Conservation (phyloP, 148 eudicot species). For the Rhododendron henanense region DNA sequence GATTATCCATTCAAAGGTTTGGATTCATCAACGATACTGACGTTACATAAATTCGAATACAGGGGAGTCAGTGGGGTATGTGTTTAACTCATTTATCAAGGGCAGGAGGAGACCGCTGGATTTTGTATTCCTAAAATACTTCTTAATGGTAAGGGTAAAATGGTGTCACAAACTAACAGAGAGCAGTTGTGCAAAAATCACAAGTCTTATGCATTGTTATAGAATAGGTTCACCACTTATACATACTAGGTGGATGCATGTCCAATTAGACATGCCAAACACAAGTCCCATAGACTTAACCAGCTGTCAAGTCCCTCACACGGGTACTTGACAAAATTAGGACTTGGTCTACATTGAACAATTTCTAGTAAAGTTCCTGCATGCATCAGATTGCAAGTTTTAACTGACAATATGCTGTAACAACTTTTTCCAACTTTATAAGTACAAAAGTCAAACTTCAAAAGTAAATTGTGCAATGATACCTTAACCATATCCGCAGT, state of each 20-base stretch:
- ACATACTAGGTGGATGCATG: background rate
- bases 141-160: background rate
- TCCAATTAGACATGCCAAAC: background rate
- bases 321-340: background rate
- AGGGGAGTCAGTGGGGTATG: background rate
- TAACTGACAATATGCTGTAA: background rate
- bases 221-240: background rate
- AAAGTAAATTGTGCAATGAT: constrained; percentile 1
- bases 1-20: background rate
- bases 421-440: background rate
- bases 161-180: background rate
- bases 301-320: background rate
- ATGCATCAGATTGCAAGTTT: constrained; percentile 7
- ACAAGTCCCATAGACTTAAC: background rate
- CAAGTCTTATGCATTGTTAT: background rate
- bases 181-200: background rate
- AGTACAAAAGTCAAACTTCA: background rate
- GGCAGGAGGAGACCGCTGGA: background rate
- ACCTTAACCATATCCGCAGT: constrained; percentile 96
- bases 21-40: background rate
- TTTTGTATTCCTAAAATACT: background rate
- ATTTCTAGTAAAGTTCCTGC: constrained; percentile 7
- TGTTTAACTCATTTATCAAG: background rate
- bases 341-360: background rate
- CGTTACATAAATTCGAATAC: background rate